Evolutionary conservation across 1,284 basidiomycete genomes (phyloP).

Genomic region (Coniferiporia sulphurascens): DNA sequence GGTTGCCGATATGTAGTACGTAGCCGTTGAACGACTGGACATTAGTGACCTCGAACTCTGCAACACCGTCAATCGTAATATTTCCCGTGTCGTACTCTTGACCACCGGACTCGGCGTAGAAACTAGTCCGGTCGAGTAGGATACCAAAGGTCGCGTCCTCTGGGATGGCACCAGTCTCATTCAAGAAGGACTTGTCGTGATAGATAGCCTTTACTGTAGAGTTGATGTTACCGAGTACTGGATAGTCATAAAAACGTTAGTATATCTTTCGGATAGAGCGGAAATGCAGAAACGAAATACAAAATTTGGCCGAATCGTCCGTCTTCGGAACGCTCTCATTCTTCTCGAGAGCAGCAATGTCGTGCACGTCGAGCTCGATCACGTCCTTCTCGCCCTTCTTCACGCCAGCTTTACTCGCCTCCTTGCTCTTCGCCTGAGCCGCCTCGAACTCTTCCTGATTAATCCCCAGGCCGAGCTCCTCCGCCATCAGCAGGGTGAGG

Average conservation of each 20-base stretch:
- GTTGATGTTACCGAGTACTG: constrained; percentile 72
- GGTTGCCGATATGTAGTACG: constrained; percentile 83
- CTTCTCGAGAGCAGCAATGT: constrained; percentile 84
- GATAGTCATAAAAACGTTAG: neutral
- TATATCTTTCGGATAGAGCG: neutral
- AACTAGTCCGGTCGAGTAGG: constrained; percentile 91
- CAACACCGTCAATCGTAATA: constrained; percentile 87
- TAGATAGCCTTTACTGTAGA: constrained; percentile 86
- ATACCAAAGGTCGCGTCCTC: constrained; percentile 74
- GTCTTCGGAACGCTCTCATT: constrained; percentile 85
- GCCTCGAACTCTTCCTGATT: constrained; percentile 89
- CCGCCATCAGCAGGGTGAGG: constrained; percentile 95
- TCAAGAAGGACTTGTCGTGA: constrained; percentile 73
- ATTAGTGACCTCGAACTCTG: constrained; percentile 92
- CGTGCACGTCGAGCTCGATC: constrained; percentile 95
- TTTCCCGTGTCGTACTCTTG: constrained; percentile 97
- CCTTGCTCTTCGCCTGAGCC: constrained; percentile 85
- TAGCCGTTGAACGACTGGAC: constrained; percentile 87
- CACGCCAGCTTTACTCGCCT: constrained; percentile 79
- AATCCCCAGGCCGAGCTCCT: constrained; percentile 83
- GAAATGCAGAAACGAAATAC: constrained; percentile 45
- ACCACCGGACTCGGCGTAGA: constrained; percentile 97
- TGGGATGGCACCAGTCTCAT: constrained; percentile 63
- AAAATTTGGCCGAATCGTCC: constrained; percentile 88
- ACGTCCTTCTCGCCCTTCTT: constrained; percentile 68